Evolutionary conservation across 805 yeast genomes (phyloP).

Genomic region (Wickerhamomyces ciferrii): DNA sequence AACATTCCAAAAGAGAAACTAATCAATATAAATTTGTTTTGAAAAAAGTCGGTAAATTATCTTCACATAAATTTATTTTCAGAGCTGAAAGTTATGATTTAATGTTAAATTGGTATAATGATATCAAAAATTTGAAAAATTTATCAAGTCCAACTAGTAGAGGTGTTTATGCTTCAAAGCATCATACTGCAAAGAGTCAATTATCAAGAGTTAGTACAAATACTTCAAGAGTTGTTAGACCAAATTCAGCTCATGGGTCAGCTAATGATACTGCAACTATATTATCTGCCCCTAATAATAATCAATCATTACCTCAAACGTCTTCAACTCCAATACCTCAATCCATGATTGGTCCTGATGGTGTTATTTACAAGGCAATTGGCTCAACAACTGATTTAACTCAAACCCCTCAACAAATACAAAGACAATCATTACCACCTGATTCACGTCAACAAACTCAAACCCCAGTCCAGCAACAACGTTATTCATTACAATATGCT

Average conservation of each 20-base stretch:
- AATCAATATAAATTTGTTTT: conserved; percentile 71
- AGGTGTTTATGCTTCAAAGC: conserved; percentile 18
- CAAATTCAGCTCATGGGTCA: conserved; percentile 14
- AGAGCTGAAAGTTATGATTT: conserved; percentile 76
- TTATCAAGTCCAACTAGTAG: conserved; percentile 37
- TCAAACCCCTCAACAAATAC: conserved; percentile 12
- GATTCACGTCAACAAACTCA: conserved; percentile 2
- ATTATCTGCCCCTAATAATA: conserved; percentile 17
- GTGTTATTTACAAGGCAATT: conserved; percentile 15
- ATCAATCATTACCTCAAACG: conserved; percentile 15
- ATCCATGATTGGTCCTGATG: conserved; percentile 14
- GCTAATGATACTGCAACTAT: conserved; percentile 21
- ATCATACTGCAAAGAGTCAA: conserved; percentile 10
- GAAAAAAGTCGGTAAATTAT: conserved; percentile 69
- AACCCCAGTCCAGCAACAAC: conserved; percentile 4
- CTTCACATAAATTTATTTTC: conserved; percentile 93
- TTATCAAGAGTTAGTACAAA: conserved; percentile 24
- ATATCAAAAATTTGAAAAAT: conserved; percentile 61
- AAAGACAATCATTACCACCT: conserved; percentile 12
- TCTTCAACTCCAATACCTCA: conserved; percentile 16
- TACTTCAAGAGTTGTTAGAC: conserved; percentile 16
- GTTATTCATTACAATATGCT: conserved; percentile 8
- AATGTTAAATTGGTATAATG: conserved; percentile 84
- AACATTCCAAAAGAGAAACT: conserved; percentile 73
- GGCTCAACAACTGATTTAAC: conserved; percentile 2